Evolutionary conservation across 2,329 filamentous ascomycete genomes (phyloP), one percentile per base, ranked within the genome.

Genomic region (Penicillium janthinellum): DNA sequence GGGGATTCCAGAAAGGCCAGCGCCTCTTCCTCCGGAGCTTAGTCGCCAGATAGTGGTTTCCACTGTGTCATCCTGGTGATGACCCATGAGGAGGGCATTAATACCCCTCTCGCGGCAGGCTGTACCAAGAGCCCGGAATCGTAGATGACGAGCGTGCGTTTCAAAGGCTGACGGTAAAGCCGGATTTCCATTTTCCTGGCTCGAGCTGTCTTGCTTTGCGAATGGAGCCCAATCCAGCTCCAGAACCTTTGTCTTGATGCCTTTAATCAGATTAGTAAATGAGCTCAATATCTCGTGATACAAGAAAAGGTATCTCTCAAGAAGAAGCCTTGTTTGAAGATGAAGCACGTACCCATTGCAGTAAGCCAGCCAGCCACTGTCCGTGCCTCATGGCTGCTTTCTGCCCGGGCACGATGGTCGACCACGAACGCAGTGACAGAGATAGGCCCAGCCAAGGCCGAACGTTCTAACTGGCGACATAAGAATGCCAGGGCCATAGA

Each of bases 401-500:
- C 81, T 15, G 74, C 63, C n/a, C 86, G 80, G n/a, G 82, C 78
- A 61, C 79, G 79, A 68, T 89, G 86, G 65, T 89, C 85, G 12
- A 89, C 83, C 38, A 88, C 83, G 66, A 88, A 86, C 0, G 81
- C 85, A 47, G 79, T 81, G 20, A 84, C 77, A 14, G 72, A 74
- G 45, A 53, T 63, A 15, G 59, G 59, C 12, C 64, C 65, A 39
- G 65, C 54, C 15, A 67, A 57, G 25, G 58, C 64, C 5, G 67
- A 60, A 35, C 57, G 84, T 68, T 75, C 70, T 60, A 77, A 64
- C 48, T 79, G 75, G 51, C 81, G 83, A 72, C 90, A 91, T 38
- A 98, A 83, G 61, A 82, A 87, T 57, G 92, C 92, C 61, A 99
- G 81, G 31, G 94, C 94, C 93, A 98, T 99, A n/a, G 94, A 98